Evolutionary conservation across 129 eudicot genomes (phyloP), one percentile per base, ranked within the genome.

Genomic region (Daucus carota): DNA sequence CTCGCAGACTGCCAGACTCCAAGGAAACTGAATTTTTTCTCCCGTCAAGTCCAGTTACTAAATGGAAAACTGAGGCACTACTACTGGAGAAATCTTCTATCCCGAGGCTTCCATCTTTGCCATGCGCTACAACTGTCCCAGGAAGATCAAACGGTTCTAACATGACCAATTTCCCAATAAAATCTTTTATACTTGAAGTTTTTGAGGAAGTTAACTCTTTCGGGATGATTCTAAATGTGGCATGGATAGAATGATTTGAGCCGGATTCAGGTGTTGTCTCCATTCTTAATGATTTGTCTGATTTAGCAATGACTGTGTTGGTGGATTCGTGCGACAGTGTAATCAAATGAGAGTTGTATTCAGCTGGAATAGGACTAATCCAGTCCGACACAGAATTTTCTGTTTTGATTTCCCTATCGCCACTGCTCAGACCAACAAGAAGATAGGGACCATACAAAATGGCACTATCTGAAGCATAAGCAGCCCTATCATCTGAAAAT

Each of bases 401-500:
- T 16, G 76, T 81, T 81, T 86, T 80, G 70, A 95, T 81, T 81
- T 89, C 88, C 77, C 87, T 78, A 57, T 89, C 91, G 42, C 81
- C 85, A 6, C 50, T 82, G 34, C 84, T 86, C 6, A 89, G 70
- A 48, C 95, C 99, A 44, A 87, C 97, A 15, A 95, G 99, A 31
- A 95, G 80, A 79, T 95, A 95, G 28, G 99, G 99, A 18, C 99
- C 99, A 66, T 86, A 95, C 74, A 95, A 72, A 54, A 95, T 83
- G 63, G 97, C 99, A 12, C 85, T 87, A 74, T 89, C 86, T 14
- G 94, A 88, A 73, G 87, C 85, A 69, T 75, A 92, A 33, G 83
- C 85, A 3, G 88, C 66, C 60, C 99, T 85, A 50, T 95, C 97
- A 82, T 95, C 99, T 95, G 87, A 79, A 5, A 13, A 26, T 72